phyloP scores from a whole-genome alignment of 768 basidiomycete species.

The Russula griseocarnosa region DNA sequence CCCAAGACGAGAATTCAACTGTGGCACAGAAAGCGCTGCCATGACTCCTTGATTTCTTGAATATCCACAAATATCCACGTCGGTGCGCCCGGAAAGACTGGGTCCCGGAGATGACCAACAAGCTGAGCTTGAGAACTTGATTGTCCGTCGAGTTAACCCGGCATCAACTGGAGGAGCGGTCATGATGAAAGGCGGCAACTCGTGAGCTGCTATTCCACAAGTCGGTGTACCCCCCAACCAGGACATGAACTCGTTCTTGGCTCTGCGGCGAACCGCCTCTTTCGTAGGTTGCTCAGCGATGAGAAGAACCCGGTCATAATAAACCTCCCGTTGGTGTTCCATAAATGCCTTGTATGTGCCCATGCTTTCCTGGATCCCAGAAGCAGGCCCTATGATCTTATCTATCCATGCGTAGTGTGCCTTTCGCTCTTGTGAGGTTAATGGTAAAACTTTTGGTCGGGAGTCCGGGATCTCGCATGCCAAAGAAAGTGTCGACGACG shows the following conservation, averaged over 20 bases:
- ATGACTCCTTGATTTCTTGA: neutral
- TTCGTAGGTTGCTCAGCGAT: constrained; percentile 13
- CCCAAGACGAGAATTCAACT: neutral
- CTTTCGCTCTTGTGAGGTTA: constrained; percentile 41
- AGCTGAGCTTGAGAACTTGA: neutral
- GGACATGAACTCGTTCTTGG: constrained; percentile 1
- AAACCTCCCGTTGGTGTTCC: constrained; percentile 45
- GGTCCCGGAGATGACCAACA: constrained; percentile 2
- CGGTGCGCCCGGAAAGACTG: neutral
- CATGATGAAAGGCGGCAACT: neutral
- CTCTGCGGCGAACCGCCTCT: neutral
- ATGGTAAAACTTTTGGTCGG: constrained; percentile 8
- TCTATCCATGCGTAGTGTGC: constrained; percentile 51
- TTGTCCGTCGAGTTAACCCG: neutral
- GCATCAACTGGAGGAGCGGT: neutral
- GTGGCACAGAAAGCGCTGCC: neutral
- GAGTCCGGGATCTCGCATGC: constrained; percentile 18
- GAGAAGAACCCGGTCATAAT: constrained; percentile 42
- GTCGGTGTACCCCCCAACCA: neutral
- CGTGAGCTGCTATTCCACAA: neutral
- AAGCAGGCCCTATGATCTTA: constrained; percentile 44
- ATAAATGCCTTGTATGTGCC: constrained; percentile 52
- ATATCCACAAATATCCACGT: neutral
- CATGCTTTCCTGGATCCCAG: constrained; percentile 47
- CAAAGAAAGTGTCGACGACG: constrained; percentile 13